Conservation (phyloP, 805 yeast species). For the Candida yuanshanica region DNA sequence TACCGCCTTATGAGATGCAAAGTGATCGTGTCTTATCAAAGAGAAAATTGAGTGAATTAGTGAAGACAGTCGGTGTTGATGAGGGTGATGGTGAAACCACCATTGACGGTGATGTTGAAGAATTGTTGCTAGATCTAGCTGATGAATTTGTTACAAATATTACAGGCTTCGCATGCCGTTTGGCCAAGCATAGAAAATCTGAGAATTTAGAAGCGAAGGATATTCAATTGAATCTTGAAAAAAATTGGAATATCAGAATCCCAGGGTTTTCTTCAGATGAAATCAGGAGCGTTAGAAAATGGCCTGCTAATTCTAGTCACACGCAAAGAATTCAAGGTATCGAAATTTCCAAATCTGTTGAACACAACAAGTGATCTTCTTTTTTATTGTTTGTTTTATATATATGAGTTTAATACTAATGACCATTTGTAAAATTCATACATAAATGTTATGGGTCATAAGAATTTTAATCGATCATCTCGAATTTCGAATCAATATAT, state of each 20-base stretch:
- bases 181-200: constrained; percentile 90
- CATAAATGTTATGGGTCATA: too few species aligned
- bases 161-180: constrained; percentile 86
- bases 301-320: constrained; percentile 59
- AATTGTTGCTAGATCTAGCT: constrained; percentile 81
- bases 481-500: too few species aligned
- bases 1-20: constrained; percentile 79
- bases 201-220: constrained; percentile 85
- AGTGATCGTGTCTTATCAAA: constrained; percentile 83
- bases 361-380: constrained; percentile 21
- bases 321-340: constrained; percentile 63
- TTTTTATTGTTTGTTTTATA: background rate
- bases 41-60: constrained; percentile 83
- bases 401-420: background rate
- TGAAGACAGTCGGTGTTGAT: constrained; percentile 73
- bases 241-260: constrained; percentile 90
- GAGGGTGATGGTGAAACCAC: constrained; percentile 88
- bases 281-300: constrained; percentile 68
- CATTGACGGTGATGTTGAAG: constrained; percentile 95
- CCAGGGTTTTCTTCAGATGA: constrained; percentile 95
- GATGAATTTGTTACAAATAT: constrained; percentile 93
- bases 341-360: constrained; percentile 55
- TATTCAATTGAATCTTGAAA: constrained; percentile 84
- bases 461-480: too few species aligned
- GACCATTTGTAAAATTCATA: background rate